Evolutionary conservation across 345 rosid genomes (phyloP), one percentile per base, ranked within the genome.

Genomic region (Lepidium aucheri): DNA sequence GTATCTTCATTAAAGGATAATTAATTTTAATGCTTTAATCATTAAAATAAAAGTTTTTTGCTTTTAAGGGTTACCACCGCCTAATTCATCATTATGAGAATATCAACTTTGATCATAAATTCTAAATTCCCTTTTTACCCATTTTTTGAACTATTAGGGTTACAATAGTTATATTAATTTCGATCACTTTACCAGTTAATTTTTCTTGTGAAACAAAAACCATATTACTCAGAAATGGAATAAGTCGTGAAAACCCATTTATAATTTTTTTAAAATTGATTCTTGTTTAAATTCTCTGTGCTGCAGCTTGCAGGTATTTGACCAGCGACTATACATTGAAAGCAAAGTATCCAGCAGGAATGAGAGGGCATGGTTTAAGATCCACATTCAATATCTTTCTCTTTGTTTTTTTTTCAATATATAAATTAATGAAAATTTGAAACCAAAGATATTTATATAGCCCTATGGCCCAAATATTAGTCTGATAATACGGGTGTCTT

Each of bases 261-360:
- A 8, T n/a, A 34, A 28, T 2, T 8, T 46, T 38, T 41, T 3
- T n/a, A n/a, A n/a, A n/a, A n/a, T 16, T 5, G 32, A 24, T 26
- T 30, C 2, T 42, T 33, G 5, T 53, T 22, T 43, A 44, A 70
- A 53, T 60, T 15, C 47, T 32, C 34, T 17, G 50, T 70, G 56
- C 55, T 53, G 42, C 56, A 36, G 16, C 55, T 57, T 53, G 74
- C 63, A 53, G 74, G 68, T 35, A 17, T 53, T 70, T 70, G 68
- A 70, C 68, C 74, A 53, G 40, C 10, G 62, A 53, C 74, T 70
- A 35, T 44, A 53, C 68, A 70, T 70, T 62, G 22, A 53, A 62
- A 53, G 63, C 58, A 58, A 47, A 57, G 2, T 39, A 68, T 57
- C 22, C 22, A 38, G n/a, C 35, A 42, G 57, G 26, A 26, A 45